Conservation (phyloP, 305 asterid genomes). For the Fraxinus platypoda region DNA sequence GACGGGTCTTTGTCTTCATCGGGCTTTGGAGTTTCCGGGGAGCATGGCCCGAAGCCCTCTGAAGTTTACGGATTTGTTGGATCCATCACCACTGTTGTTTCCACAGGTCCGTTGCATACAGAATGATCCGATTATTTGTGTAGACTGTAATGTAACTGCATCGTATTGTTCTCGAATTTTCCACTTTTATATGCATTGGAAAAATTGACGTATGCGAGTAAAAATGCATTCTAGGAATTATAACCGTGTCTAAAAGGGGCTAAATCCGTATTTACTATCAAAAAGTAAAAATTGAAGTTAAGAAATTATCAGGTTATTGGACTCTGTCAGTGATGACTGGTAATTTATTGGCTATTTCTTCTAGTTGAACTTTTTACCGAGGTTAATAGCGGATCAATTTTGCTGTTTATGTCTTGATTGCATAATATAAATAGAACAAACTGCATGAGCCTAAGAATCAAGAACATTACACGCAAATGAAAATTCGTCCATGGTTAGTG, state of each 20-base stretch:
- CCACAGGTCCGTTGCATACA: constrained; percentile 33
- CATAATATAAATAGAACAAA: not conserved
- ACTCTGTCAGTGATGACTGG: too few relatives aligned
- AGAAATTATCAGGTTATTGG: not conserved
- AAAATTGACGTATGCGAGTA: too few relatives aligned
- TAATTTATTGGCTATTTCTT: too few relatives aligned
- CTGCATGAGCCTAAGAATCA: not conserved
- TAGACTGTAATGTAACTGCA: not conserved
- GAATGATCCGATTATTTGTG: not conserved
- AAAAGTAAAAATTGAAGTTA: not conserved
- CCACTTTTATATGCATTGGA: too few relatives aligned
- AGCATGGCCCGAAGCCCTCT: constrained; percentile 50
- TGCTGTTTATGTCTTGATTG: not conserved
- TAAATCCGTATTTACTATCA: not conserved
- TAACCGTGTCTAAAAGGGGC: not conserved
- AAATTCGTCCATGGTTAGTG: not conserved
- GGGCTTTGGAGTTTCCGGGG: constrained; percentile 47
- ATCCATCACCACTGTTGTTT: constrained; percentile 55
- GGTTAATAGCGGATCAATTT: not conserved
- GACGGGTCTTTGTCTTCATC: constrained; percentile 30
- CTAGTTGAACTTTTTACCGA: too few relatives aligned
- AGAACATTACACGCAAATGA: not conserved
- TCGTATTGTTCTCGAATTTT: not conserved
- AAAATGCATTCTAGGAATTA: too few relatives aligned
- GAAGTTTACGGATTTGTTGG: constrained; percentile 70